Evolutionary conservation across 495 filamentous ascomycete species (phyloP).

Genomic region (Penicillium longicatenatum): DNA sequence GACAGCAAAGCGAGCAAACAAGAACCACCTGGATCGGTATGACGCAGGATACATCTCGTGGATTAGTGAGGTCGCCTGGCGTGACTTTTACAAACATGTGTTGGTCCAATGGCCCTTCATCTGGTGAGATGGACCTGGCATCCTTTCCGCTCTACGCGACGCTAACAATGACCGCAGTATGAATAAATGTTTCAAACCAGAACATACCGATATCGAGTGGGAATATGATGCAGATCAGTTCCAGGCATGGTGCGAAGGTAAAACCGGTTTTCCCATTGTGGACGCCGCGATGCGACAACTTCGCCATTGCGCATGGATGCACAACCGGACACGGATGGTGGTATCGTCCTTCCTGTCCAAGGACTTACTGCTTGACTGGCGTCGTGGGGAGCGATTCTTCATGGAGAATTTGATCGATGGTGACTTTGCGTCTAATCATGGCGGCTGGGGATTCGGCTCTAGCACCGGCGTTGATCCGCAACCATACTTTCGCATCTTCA

Average conservation of each 20-base stretch:
- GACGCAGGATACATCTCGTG: slow-evolving; percentile 68
- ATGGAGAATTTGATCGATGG: slow-evolving; percentile 89
- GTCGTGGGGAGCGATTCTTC: slow-evolving; percentile 84
- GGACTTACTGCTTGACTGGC: slow-evolving; percentile 87
- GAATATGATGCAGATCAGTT: slow-evolving; percentile 71
- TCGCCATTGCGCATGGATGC: slow-evolving; percentile 73
- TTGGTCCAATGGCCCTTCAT: slow-evolving; percentile 85
- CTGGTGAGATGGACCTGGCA: slow-evolving; percentile 55
- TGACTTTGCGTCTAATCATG: slow-evolving; percentile 90
- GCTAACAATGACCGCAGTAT: slow-evolving; percentile 57
- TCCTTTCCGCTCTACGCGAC: neutral
- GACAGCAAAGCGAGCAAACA: slow-evolving; percentile 67
- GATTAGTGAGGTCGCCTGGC: slow-evolving; percentile 90
- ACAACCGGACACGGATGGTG: slow-evolving; percentile 89
- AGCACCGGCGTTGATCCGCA: slow-evolving; percentile 87
- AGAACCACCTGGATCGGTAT: slow-evolving; percentile 68
- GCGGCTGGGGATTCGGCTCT: slow-evolving; percentile 86
- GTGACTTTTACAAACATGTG: slow-evolving; percentile 92
- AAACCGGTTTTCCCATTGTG: slow-evolving; percentile 83
- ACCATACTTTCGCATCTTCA: slow-evolving; percentile 92
- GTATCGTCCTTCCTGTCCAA: slow-evolving; percentile 86
- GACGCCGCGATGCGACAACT: slow-evolving; percentile 93
- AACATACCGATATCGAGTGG: slow-evolving; percentile 82
- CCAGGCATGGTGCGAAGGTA: slow-evolving; percentile 72
- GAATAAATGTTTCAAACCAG: slow-evolving; percentile 91